These are phyloP conservation scores for Candida gigantensis DNA, from an alignment of 1,139 yeast species.

Conservation along the genomic window DNA sequence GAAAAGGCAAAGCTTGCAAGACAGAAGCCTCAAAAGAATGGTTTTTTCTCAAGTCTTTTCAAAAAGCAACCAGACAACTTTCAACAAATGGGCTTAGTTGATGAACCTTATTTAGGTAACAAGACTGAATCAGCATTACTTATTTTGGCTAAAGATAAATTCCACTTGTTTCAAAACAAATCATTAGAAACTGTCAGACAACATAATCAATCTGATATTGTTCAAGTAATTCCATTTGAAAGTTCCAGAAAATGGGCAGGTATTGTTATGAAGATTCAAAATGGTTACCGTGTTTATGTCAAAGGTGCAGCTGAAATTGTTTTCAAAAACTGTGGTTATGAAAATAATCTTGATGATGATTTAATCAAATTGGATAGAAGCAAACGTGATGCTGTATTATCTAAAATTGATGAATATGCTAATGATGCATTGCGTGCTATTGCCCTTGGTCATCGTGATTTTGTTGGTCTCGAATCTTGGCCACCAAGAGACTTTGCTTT, in stretches of 20 bases:
- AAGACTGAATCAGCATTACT: conserved; percentile 93
- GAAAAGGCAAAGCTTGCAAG: conserved; percentile 32
- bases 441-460: conserved; percentile 78
- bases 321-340: conserved; percentile 56
- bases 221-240: conserved; percentile 86
- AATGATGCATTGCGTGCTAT: conserved; percentile 80
- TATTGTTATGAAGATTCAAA: conserved; percentile 54
- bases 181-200: conserved; percentile 43
- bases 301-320: conserved; percentile 97
- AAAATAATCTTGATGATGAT: conserved; percentile 21
- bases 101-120: conserved; percentile 79
- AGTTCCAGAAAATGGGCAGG: conserved; percentile 94
- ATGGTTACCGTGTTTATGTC: conserved; percentile 62
- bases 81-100: conserved; percentile 23
- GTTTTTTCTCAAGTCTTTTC: conserved; percentile 23
- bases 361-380: conserved; percentile 27
- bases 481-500: conserved; percentile 55
- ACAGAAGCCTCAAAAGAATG: conserved; percentile 30
- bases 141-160: conserved; percentile 59
- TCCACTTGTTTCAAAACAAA: conserved; percentile 43
- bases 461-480: conserved; percentile 53
- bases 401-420: conserved; percentile 66
- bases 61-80: conserved; percentile 18
- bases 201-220: conserved; percentile 43
- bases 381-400: conserved; percentile 35